A percentile compares a stretch with the other conserved stretches of the same genome.
phyloP scores from a whole-genome alignment of 1,284 basidiomycete species.

The Neonothopanus nambi region DNA sequence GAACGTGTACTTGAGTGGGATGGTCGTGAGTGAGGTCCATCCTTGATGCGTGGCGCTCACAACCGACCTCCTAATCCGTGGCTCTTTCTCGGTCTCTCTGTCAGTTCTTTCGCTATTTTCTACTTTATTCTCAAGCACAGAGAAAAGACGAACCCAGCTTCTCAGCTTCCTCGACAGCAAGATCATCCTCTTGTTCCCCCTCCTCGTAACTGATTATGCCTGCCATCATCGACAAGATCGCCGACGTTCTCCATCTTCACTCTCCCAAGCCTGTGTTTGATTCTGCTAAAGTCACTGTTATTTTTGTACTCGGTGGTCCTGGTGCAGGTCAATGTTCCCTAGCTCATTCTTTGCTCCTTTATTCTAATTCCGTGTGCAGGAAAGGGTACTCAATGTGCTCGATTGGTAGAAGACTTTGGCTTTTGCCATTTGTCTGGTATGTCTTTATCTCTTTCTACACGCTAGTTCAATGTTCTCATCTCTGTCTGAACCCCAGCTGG shows the following conservation, averaged over 20 bases:
- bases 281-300: conserved; percentile 76
- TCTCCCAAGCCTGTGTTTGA: conserved; percentile 51
- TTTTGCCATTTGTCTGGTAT: conserved; percentile 95
- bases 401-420: conserved; percentile 84
- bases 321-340: conserved; percentile 71
- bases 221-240: conserved; percentile 51
- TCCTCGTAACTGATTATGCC: conserved; percentile 40
- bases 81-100: conserved; percentile 55
- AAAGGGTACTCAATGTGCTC: conserved; percentile 95
- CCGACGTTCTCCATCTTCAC: conserved; percentile 41
- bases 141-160: conserved; percentile 60
- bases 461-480: conserved; percentile 2
- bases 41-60: conserved; percentile 1
- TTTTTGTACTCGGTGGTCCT: conserved; percentile 97
- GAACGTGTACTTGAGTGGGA: conserved; percentile 55
- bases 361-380: conserved; percentile 48
- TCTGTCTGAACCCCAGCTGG: conserved; percentile 62
- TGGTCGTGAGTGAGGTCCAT: conserved; percentile 65
- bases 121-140: conserved; percentile 54
- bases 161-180: conserved; percentile 58
- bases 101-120: conserved; percentile 59
- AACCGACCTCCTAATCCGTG: conserved; percentile 59
- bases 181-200: conserved; percentile 70
- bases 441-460: conserved; percentile 11
- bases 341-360: conserved; percentile 2